Conservation (phyloP, 164 flowering plant genomes). For the Platanus orientalis region DNA sequence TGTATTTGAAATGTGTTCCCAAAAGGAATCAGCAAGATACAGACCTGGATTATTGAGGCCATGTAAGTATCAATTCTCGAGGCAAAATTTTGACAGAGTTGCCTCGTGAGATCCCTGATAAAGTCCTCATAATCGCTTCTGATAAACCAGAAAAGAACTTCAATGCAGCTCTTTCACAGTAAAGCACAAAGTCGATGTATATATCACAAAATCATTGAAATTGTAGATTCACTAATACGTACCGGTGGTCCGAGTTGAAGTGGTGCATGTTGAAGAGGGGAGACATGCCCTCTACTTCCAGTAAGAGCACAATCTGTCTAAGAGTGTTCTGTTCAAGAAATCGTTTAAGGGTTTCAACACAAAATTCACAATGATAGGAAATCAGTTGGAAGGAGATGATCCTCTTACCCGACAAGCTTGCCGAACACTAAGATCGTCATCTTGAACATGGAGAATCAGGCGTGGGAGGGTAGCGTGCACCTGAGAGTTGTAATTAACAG, state of each 20-base stretch:
- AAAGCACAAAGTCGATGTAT: not conserved
- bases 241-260: constrained; percentile 86
- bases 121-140: constrained; percentile 88
- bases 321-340: constrained; percentile 51
- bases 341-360: constrained; percentile 2
- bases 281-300: constrained; percentile 50
- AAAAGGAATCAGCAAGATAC: constrained; percentile 5
- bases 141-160: constrained; percentile 22
- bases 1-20: not conserved
- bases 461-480: constrained; percentile 80
- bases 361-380: not conserved
- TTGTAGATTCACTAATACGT: constrained; percentile 9
- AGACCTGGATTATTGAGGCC: constrained; percentile 79
- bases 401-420: constrained; percentile 83
- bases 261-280: constrained; percentile 42
- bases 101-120: constrained; percentile 65
- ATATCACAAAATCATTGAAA: not conserved
- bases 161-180: not conserved
- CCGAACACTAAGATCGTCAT: constrained; percentile 67
- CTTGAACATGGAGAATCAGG: constrained; percentile 76
- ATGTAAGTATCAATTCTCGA: constrained; percentile 63
- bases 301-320: constrained; percentile 40
- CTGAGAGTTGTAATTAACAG: constrained; percentile 28
- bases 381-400: not conserved
- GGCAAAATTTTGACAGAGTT: constrained; percentile 46